A percentile compares a stretch with the other conserved stretches of the same genome.
Evolutionary conservation across 176 grass and related monocot species (phyloP).

Genomic region (Poa pratensis): DNA sequence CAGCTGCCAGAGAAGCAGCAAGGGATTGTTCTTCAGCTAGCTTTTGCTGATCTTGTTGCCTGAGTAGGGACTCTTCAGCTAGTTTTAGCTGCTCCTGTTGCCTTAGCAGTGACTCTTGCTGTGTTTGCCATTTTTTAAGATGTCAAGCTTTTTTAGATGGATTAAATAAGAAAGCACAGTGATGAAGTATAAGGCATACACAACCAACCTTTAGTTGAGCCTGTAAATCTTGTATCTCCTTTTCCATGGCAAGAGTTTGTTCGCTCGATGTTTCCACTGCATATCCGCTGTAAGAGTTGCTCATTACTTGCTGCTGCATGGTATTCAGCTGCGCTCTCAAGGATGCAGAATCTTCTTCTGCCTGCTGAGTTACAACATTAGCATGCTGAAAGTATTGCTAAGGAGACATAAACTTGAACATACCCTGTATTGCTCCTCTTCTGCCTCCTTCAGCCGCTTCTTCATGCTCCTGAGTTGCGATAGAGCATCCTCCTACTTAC

Average conservation of each 20-base stretch:
- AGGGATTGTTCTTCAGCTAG: conserved; percentile 71
- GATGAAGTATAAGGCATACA: background rate
- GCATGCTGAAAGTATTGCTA: background rate
- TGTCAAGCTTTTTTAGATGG: conserved; percentile 7
- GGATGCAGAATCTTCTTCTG: conserved; percentile 88
- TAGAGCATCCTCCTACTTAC: conserved; percentile 89
- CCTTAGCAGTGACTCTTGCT: conserved; percentile 74
- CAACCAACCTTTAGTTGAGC: conserved; percentile 62
- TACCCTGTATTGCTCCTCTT: conserved; percentile 98
- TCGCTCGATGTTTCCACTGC: conserved; percentile 60
- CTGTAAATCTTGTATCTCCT: conserved; percentile 90
- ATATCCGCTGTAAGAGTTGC: conserved; percentile 64
- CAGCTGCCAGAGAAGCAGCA: conserved; percentile 57
- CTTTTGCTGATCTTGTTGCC: conserved; percentile 81
- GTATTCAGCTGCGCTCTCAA: conserved; percentile 92
- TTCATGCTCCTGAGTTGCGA: conserved; percentile 81
- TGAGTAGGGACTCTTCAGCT: conserved; percentile 61
- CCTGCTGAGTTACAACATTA: conserved; percentile 56
- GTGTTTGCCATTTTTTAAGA: conserved; percentile 36
- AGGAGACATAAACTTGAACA: conserved; percentile 33
- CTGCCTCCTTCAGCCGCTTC: conserved; percentile 94
- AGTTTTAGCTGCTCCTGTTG: conserved; percentile 88
- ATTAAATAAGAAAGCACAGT: conserved; percentile 22
- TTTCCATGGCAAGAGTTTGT: conserved; percentile 70
- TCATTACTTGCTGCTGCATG: conserved; percentile 79